phyloP scores from a whole-genome alignment of 371 early-diverging fungal genomes.

The Nematocida parisii region DNA sequence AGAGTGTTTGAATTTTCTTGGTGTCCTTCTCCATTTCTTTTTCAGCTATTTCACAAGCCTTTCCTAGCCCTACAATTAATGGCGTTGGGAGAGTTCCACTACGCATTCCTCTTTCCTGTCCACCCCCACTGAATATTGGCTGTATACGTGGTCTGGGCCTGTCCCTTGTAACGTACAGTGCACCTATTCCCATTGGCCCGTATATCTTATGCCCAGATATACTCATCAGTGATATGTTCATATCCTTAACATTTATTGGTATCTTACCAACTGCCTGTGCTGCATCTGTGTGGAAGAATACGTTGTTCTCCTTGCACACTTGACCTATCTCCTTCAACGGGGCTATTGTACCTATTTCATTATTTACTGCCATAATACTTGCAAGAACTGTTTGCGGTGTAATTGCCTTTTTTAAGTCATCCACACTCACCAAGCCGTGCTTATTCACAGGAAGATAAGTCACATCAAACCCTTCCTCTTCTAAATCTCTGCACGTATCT shows the following conservation, averaged over 20 bases:
- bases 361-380: constrained; percentile 95
- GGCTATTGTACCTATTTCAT: constrained; percentile 95
- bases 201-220: constrained; percentile 97
- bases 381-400: constrained; percentile 84
- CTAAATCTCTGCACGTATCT: constrained; percentile 90
- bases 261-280: constrained; percentile 98
- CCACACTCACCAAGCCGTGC: constrained; percentile 77
- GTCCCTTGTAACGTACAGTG: constrained; percentile 82
- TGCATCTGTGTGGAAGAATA: constrained; percentile 81
- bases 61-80: constrained; percentile 88
- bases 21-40: constrained; percentile 80
- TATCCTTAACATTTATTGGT: constrained; percentile 84
- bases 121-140: constrained; percentile 88
- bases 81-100: constrained; percentile 94
- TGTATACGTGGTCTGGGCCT: constrained; percentile 88
- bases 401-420: constrained; percentile 77
- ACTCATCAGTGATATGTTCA: constrained; percentile 90
- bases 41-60: constrained; percentile 80
- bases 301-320: constrained; percentile 65
- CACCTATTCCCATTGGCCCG: constrained; percentile 96
- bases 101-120: constrained; percentile 94
- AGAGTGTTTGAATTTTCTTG: constrained; percentile 62
- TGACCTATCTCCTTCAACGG: constrained; percentile 85
- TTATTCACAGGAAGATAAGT: constrained; percentile 87
- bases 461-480: constrained; percentile 87